Evolutionary conservation across 2,329 filamentous ascomycete species (phyloP), one percentile per base, ranked within the genome.

Genomic region (Xylaria arbuscula): DNA sequence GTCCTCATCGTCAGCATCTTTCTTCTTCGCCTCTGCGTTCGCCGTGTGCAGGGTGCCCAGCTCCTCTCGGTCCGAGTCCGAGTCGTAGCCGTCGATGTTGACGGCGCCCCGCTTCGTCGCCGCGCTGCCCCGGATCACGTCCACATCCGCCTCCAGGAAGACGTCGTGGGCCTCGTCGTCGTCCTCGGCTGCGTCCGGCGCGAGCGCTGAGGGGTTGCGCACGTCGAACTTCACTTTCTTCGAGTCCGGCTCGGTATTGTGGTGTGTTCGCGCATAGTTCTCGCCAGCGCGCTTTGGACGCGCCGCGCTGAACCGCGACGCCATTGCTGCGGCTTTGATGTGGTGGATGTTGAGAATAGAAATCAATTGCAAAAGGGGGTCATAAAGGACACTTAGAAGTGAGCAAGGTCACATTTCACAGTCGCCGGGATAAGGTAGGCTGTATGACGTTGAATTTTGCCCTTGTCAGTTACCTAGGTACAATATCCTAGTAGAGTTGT

Each of bases 41-140:
- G 74, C 70, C 40, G 62, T 59, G n/a, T 70, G 75, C 9, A 75
- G 66, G 1, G 70, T 68, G 65, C 83, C 83, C 34, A 81, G 77
- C 74, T 81, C 81, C 77, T 98, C 96, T 72, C 97, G 95, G 61
- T 92, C 89, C 2, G 95, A 97, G 80, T 99, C 96, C 10, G 92
- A 96, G 74, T 98, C 95, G 82, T 98, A 99, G 59, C 96, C 96
- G 77, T 98, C 96, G 48, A 99, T 89, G 76, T 98, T 98, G 64
- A 99, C 93, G 0, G 95, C 96, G 73, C 95, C 95, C 70, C 96
- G 93, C 80, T 97, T 97, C 0, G 93, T 93, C 48, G 89, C 87
- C 38, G 88, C 87, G 10, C 89, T 86, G 1, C 90, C 92, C 17
- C 94, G 94, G 72, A 98, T 98, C 47, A 98, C 94, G 77, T 98